Evolutionary conservation across 345 rosid species (phyloP).

Genomic region (Gossypium thurberi): DNA sequence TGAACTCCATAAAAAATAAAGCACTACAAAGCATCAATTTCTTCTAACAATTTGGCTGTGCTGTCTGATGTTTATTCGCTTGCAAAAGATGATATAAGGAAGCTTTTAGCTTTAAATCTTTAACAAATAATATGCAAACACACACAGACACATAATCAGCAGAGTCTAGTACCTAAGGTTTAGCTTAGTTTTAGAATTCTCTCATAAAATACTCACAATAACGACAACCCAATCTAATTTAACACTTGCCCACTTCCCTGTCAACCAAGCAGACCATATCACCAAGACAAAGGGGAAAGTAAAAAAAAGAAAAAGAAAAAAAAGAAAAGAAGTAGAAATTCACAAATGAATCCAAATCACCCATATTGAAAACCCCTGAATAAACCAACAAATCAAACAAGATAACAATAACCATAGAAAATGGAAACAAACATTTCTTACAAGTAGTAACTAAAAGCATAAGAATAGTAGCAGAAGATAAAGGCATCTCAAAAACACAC

Average conservation of each 20-base stretch:
- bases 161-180: too few species aligned
- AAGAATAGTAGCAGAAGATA: background rate
- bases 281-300: background rate
- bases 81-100: too few species aligned
- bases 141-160: too few species aligned
- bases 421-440: background rate
- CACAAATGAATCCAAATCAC: background rate
- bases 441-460: background rate
- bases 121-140: too few species aligned
- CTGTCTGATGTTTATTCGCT: too few species aligned
- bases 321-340: background rate
- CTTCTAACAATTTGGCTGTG: background rate
- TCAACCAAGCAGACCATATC: conserved; percentile 5
- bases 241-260: background rate
- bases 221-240: too few species aligned
- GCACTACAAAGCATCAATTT: background rate
- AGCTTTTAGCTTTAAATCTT: too few species aligned
- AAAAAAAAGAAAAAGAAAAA: too few species aligned
- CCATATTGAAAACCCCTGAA: background rate
- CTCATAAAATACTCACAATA: too few species aligned
- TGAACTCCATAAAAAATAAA: background rate
- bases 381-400: background rate
- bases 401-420: background rate
- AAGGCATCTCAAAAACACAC: background rate
- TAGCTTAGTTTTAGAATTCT: too few species aligned